Conservation (phyloP, 306 rosid genomes). For the Fragaria ananassa region DNA sequence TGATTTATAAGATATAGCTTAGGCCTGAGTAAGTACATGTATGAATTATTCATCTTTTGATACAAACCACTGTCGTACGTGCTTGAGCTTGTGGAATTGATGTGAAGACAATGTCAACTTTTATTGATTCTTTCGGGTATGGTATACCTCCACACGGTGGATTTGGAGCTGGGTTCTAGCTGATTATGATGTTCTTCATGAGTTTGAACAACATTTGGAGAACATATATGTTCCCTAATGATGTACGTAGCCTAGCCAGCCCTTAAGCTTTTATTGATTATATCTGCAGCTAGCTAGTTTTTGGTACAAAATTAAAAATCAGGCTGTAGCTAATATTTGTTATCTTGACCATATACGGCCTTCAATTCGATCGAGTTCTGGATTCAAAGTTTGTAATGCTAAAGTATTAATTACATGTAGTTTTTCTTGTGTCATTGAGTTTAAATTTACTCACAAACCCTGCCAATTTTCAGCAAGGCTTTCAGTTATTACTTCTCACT, state of each 20-base stretch:
- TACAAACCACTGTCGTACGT: constrained; percentile 23
- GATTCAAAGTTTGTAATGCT: too few species aligned
- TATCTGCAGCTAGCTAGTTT: not conserved
- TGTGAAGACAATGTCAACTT: constrained; percentile 41
- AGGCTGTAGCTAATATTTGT: not conserved
- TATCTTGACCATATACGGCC: not conserved
- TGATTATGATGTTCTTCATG: not conserved
- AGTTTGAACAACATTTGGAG: not conserved
- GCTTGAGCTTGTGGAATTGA: constrained; percentile 82
- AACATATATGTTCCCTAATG: not conserved
- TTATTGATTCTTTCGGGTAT: not conserved
- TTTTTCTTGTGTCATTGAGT: not conserved
- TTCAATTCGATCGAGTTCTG: not conserved
- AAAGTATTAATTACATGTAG: not conserved
- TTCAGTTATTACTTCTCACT: not conserved
- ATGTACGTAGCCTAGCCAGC: not conserved
- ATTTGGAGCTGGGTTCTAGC: constrained; percentile 41
- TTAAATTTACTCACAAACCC: not conserved
- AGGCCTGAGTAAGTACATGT: not conserved
- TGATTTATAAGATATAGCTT: not conserved
- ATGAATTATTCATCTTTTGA: not conserved
- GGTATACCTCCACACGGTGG: too few species aligned
- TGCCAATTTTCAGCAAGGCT: not conserved
- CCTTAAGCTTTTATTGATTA: not conserved
- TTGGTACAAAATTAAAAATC: not conserved